These are phyloP conservation scores for Fusarium brevicatenulatum DNA, from an alignment of 2,329 filamentous ascomycete species.

Conservation along the genomic window DNA sequence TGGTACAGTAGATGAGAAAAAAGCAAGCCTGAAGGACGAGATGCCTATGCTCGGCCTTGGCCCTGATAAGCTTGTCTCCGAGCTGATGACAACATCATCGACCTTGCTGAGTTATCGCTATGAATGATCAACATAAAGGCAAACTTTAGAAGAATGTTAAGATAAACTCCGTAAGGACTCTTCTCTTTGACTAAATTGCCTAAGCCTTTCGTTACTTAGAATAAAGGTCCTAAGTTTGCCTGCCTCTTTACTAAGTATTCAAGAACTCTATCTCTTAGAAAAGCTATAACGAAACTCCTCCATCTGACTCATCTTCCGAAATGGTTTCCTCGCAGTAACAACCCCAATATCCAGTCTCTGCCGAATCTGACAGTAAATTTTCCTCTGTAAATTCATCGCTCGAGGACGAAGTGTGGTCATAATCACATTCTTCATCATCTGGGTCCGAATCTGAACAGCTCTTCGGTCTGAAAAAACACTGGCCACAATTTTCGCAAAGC, in stretches of 20 bases:
- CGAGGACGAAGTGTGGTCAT: fast-evolving
- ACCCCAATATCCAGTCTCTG: fast-evolving
- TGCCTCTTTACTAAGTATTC: not conserved
- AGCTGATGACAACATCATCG: not conserved
- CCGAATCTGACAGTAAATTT: fast-evolving
- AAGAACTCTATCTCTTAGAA: fast-evolving
- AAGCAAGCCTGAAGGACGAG: not conserved
- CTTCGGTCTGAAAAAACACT: fast-evolving
- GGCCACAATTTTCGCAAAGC: fast-evolving
- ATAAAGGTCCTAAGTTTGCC: not conserved
- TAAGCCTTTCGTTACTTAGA: not conserved
- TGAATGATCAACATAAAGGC: fast-evolving
- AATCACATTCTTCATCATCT: fast-evolving
- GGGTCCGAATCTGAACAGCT: too few relatives aligned
- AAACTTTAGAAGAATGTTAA: not conserved
- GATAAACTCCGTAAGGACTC: not conserved
- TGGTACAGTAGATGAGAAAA: not conserved
- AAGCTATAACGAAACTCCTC: not conserved
- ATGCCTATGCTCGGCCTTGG: not conserved
- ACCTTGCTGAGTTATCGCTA: not conserved
- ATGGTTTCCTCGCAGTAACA: fast-evolving
- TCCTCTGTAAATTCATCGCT: not conserved
- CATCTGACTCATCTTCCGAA: not conserved
- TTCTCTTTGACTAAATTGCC: not conserved
- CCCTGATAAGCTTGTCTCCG: not conserved